phyloP scores from a whole-genome alignment of 164 flowering plant genomes.

The Euptelea pleiosperma region DNA sequence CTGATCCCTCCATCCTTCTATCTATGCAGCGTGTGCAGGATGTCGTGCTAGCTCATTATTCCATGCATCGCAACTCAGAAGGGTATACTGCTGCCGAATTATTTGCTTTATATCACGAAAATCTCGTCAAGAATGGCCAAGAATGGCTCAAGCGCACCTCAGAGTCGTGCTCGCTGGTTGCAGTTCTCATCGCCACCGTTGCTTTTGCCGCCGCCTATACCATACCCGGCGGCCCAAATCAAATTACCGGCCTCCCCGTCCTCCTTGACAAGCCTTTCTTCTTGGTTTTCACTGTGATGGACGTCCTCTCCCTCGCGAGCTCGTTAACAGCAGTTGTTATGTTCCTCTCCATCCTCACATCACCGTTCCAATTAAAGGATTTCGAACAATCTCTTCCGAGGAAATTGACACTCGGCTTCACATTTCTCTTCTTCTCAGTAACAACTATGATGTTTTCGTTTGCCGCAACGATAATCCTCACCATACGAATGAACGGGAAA shows the following conservation, averaged over 20 bases:
- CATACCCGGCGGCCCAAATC: constrained; percentile 23
- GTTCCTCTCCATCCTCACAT: constrained; percentile 21
- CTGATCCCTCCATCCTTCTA: background rate
- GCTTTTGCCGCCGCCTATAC: constrained; percentile 29
- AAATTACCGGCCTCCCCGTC: constrained; percentile 12
- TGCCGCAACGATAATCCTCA: constrained; percentile 17
- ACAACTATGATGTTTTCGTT: constrained; percentile 21
- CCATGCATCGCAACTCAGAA: background rate
- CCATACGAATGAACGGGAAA: constrained; percentile 6
- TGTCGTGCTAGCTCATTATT: background rate
- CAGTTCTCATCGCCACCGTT: constrained; percentile 16
- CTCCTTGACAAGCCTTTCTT: constrained; percentile 12
- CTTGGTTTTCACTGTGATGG: constrained; percentile 18
- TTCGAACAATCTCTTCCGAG: constrained; percentile 16
- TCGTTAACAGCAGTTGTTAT: too few relatives aligned
- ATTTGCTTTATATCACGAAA: constrained; percentile 5
- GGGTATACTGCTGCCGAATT: constrained; percentile 8
- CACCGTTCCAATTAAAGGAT: constrained; percentile 18
- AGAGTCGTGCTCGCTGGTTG: background rate
- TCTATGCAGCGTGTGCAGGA: constrained; percentile 6
- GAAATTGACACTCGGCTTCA: constrained; percentile 15
- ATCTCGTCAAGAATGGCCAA: background rate
- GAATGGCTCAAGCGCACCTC: too few relatives aligned
- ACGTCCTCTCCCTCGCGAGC: constrained; percentile 22
- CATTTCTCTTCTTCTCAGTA: constrained; percentile 18